Conservation (phyloP, 257 asterid genomes). For the Primulina tabacum region DNA sequence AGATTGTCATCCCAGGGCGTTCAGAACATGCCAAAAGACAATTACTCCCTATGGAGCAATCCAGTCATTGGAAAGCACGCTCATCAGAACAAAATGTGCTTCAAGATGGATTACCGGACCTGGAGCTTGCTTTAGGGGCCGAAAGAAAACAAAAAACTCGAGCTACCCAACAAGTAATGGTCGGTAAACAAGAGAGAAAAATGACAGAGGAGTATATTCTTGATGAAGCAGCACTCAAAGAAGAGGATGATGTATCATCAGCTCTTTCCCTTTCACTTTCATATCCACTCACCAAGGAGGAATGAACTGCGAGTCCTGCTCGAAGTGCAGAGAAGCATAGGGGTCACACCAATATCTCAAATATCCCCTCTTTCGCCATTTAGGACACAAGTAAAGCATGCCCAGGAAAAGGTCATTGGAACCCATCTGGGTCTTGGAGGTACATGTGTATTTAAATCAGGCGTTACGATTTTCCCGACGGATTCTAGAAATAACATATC, state of each 20-base stretch:
- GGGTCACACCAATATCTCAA: constrained; percentile 38
- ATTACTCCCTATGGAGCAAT: constrained; percentile 57
- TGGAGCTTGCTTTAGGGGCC: constrained; percentile 85
- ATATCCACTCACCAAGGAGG: constrained; percentile 62
- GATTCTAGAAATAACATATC: no score
- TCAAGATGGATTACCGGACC: constrained; percentile 51
- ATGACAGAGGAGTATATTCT: constrained; percentile 27
- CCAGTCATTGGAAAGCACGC: constrained; percentile 39
- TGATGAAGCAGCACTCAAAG: constrained; percentile 33
- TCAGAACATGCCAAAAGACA: constrained; percentile 43
- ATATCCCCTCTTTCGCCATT: constrained; percentile 46
- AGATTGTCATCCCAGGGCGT: constrained; percentile 20
- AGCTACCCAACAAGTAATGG: constrained; percentile 37
- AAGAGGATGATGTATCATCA: constrained; percentile 58
- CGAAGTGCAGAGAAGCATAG: constrained; percentile 38
- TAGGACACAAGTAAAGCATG: constrained; percentile 34
- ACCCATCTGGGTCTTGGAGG: constrained; percentile 15
- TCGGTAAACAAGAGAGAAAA: constrained; percentile 39
- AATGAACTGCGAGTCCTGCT: constrained; percentile 34
- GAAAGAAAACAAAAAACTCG: constrained; percentile 38
- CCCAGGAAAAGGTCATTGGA: constrained; percentile 17
- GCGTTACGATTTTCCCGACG: constrained; percentile 14
- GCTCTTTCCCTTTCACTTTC: constrained; percentile 85
- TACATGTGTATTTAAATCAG: constrained; percentile 25
- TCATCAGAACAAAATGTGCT: constrained; percentile 37